Evolutionary conservation across 805 yeast species (phyloP).

Genomic region (Candida chauliodis): DNA sequence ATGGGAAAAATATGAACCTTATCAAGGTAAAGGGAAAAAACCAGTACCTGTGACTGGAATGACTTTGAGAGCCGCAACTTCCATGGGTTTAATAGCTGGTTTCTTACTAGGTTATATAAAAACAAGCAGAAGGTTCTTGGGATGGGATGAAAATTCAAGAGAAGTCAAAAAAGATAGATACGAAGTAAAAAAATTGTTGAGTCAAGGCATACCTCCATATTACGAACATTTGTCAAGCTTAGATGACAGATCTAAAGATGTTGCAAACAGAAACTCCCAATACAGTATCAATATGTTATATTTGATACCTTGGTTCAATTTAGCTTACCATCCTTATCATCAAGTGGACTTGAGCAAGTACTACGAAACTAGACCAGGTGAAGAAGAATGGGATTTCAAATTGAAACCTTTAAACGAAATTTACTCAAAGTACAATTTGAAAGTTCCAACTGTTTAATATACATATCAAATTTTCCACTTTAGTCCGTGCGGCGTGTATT

Average conservation of each 20-base stretch:
- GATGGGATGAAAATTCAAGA: slow-evolving; percentile 65
- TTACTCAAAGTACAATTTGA: slow-evolving; percentile 27
- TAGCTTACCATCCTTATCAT: slow-evolving; percentile 77
- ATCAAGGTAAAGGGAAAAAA: slow-evolving; percentile 38
- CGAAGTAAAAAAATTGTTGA: slow-evolving; percentile 64
- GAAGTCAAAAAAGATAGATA: slow-evolving; percentile 73
- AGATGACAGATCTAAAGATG: slow-evolving; percentile 66
- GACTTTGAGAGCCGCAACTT: slow-evolving; percentile 55
- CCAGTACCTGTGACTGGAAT: slow-evolving; percentile 53
- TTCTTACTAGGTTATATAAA: slow-evolving; percentile 66
- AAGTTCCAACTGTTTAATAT: slow-evolving; percentile 1
- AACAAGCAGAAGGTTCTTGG: slow-evolving; percentile 72
- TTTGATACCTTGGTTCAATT: slow-evolving; percentile 78
- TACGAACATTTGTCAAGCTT: slow-evolving; percentile 53
- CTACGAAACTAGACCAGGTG: slow-evolving; percentile 54
- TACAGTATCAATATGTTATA: slow-evolving; percentile 59
- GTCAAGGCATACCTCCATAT: slow-evolving; percentile 64
- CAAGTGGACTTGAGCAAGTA: slow-evolving; percentile 68
- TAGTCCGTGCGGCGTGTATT: no score
- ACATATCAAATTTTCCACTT: no score
- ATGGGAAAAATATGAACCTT: slow-evolving; percentile 44
- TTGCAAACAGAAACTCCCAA: slow-evolving; percentile 75
- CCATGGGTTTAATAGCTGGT: slow-evolving; percentile 70
- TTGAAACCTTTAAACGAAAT: slow-evolving; percentile 52
- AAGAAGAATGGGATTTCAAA: slow-evolving; percentile 53